Percentiles rank a stretch among this genome's conserved stretches.
phyloP scores from a whole-genome alignment of 75 land plant genomes.

The Cryptomeria japonica region DNA sequence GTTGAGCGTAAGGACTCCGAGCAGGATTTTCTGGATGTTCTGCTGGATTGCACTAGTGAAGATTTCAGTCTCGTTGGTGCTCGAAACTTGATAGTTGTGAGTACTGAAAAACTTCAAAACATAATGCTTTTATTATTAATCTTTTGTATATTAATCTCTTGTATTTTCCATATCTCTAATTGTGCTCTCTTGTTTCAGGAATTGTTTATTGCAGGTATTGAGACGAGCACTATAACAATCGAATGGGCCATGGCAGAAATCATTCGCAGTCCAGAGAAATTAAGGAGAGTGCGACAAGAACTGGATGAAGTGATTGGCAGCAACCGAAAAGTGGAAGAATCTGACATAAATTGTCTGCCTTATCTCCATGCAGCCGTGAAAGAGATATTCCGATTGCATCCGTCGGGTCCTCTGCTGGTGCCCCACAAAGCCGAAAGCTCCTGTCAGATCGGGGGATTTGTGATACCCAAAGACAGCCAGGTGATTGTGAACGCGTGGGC shows the following conservation, averaged over 20 bases:
- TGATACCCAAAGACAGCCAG: too few relatives aligned
- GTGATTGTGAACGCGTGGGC: too few relatives aligned
- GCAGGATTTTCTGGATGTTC: too few relatives aligned
- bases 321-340: conserved; percentile 46
- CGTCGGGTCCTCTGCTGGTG: conserved; percentile 69
- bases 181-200: not conserved
- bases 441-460: conserved; percentile 16
- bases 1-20: too few relatives aligned
- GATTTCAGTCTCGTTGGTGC: too few relatives aligned
- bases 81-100: too few relatives aligned
- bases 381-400: conserved; percentile 54
- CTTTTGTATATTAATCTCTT: too few relatives aligned
- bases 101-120: too few relatives aligned
- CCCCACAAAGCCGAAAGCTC: conserved; percentile 62
- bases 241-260: not conserved
- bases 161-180: not conserved
- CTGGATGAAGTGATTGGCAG: conserved; percentile 25
- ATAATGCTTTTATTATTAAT: too few relatives aligned
- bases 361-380: conserved; percentile 28
- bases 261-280: too few relatives aligned
- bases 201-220: not conserved
- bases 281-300: too few relatives aligned
- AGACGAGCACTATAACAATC: not conserved
- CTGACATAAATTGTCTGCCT: conserved; percentile 45
- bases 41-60: too few relatives aligned